Evolutionary conservation across 192 early-diverging fungal species (phyloP).

Genomic region (Funneliformis mosseae): DNA sequence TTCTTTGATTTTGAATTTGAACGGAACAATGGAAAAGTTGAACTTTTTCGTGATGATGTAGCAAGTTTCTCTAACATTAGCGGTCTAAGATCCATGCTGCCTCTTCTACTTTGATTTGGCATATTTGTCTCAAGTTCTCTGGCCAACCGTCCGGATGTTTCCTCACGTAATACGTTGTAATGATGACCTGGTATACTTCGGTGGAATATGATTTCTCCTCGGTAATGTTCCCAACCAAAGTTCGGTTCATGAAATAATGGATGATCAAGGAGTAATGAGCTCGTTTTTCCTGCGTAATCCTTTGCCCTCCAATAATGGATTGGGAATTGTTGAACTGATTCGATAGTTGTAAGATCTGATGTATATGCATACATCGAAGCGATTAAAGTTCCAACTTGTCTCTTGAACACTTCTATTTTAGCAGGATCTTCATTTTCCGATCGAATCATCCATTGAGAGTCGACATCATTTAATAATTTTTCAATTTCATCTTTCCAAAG

Average conservation of each 20-base stretch:
- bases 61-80: constrained; percentile 16
- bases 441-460: constrained; percentile 30
- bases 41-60: neutral
- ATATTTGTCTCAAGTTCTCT: neutral
- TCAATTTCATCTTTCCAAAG: constrained; percentile 25
- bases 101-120: neutral
- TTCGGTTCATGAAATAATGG: constrained; percentile 13
- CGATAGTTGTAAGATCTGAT: neutral
- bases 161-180: constrained; percentile 8
- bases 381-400: neutral
- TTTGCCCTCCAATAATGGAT: constrained; percentile 28
- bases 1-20: neutral
- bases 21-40: neutral
- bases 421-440: neutral
- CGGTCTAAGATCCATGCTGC: constrained; percentile 10
- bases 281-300: constrained; percentile 22
- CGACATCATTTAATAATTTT: constrained; percentile 22
- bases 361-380: constrained; percentile 20
- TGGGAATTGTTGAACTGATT: constrained; percentile 7
- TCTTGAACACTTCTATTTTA: neutral
- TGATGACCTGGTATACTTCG: neutral
- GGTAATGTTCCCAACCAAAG: constrained; percentile 25
- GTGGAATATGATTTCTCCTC: constrained; percentile 9
- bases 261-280: constrained; percentile 24
- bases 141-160: neutral